Evolutionary conservation across 306 rosid species (phyloP), one percentile per base, ranked within the genome.

Genomic region (Aeschynomene evenia): DNA sequence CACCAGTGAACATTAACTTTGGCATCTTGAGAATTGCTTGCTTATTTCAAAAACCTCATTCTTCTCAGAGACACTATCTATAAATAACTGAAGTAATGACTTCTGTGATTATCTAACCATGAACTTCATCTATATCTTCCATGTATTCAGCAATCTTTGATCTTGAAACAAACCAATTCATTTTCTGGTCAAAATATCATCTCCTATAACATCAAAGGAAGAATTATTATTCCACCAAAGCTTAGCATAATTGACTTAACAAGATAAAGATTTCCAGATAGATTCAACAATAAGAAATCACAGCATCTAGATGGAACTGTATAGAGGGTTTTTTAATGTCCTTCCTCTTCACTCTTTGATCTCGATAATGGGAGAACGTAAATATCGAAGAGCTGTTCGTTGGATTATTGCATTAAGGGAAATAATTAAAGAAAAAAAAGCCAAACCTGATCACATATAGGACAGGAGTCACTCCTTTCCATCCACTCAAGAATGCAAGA

Each of bases 401-500:
- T 6, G 21, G 62, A 31, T 60, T 34, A 61, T 61, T 21, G 16
- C 48, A 26, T 39, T n/a, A 37, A 51, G 12, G 39, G 7, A 66
- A 66, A 28, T 28, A 28, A 3, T 6, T 3, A 28, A 3, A 0
- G 31, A 28, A 6, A 7, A 42, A 64, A 55, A 57, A 46, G 68
- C 28, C 71, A 66, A 65, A 85, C 88, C 96, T 85, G 75, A 72
- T 89, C 88, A 19, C 96, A 89, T 64, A 89, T 79, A 9, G 96
- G 96, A 80, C 96, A 89, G 31, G 85, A 65, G 40, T 83, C 89
- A 61, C 96, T 89, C 81, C 89, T 80, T 87, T 87, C 96, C 84
- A 84, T 83, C 96, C 96, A 89, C 77, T 89, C 91, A 53, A 89
- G 89, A 82, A 89, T 82, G 84, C 96, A 89, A 14, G 86, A 84